Evolutionary conservation across 495 filamentous ascomycete genomes (phyloP).

Genomic region (Talaromyces thailandensis): DNA sequence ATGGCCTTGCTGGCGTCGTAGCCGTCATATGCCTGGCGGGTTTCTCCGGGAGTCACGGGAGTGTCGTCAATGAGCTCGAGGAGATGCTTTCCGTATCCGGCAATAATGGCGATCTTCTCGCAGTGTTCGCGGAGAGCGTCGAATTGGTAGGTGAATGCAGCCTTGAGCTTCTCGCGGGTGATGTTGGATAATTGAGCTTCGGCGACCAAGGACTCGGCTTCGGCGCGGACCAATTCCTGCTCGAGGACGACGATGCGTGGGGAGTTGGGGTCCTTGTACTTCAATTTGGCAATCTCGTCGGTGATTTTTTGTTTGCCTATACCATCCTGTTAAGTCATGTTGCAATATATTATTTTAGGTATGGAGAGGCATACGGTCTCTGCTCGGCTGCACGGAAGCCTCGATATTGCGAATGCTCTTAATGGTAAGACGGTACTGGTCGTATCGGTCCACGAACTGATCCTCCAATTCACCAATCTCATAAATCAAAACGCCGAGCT

Average conservation of each 20-base stretch:
- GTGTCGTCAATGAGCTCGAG: constrained; percentile 93
- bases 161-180: constrained; percentile 97
- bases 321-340: constrained; percentile 2
- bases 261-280: constrained; percentile 98
- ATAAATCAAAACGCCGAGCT: constrained; percentile 94
- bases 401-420: constrained; percentile 99
- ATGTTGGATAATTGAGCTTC: constrained; percentile 98
- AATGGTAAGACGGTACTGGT: constrained; percentile 97
- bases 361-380: constrained; percentile 62
- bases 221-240: constrained; percentile 95
- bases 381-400: constrained; percentile 92
- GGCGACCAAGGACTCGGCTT: constrained; percentile 95
- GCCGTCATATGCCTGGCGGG: constrained; percentile 90
- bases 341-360: background rate
- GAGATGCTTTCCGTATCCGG: constrained; percentile 93
- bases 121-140: constrained; percentile 95
- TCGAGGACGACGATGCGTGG: constrained; percentile 96
- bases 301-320: constrained; percentile 96
- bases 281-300: constrained; percentile 96
- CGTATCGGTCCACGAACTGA: constrained; percentile 94
- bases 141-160: constrained; percentile 96
- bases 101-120: constrained; percentile 97
- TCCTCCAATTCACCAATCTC: constrained; percentile 98
- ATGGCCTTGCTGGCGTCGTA: constrained; percentile 98
- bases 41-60: constrained; percentile 94